Percentiles rank a stretch among this genome's conserved stretches.
Conservation (phyloP, 129 eudicot genomes). For the Deinandra increscens region DNA sequence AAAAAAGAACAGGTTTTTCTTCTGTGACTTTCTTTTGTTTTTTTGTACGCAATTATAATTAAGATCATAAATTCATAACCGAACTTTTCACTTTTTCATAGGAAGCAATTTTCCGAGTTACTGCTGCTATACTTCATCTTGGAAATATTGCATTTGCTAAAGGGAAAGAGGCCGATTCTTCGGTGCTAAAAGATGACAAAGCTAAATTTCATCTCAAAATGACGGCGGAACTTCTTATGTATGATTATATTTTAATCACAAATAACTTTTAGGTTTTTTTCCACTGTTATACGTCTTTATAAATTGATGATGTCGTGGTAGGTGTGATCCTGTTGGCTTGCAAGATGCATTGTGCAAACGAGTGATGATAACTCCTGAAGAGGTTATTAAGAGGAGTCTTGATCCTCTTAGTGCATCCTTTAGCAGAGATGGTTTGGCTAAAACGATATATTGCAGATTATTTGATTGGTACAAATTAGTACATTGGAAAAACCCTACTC, state of each 20-base stretch:
- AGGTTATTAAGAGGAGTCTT: slow-evolving; percentile 89
- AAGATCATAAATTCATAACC: slow-evolving; percentile 2
- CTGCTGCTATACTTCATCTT: slow-evolving; percentile 94
- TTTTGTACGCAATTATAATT: background rate
- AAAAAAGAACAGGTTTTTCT: slow-evolving; percentile 75
- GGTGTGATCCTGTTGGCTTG: slow-evolving; percentile 85
- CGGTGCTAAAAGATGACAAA: slow-evolving; percentile 75
- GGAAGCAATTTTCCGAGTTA: slow-evolving; percentile 99
- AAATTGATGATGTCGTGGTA: slow-evolving; percentile 28
- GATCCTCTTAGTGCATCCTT: slow-evolving; percentile 89
- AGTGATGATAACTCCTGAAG: slow-evolving; percentile 99
- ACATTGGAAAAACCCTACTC: slow-evolving; percentile 6
- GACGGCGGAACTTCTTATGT: slow-evolving; percentile 91
- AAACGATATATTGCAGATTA: slow-evolving; percentile 82
- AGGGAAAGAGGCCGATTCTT: slow-evolving; percentile 93
- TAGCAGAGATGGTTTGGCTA: slow-evolving; percentile 97
- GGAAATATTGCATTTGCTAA: slow-evolving; percentile 89
- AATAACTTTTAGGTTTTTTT: background rate
- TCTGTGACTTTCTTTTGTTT: background rate
- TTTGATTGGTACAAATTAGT: slow-evolving; percentile 73
- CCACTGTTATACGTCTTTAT: slow-evolving; percentile 15
- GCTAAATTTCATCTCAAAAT: slow-evolving; percentile 88
- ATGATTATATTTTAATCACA: slow-evolving; percentile 28
- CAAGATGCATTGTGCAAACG: slow-evolving; percentile 95
- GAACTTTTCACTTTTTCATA: slow-evolving; percentile 26